Evolutionary conservation across 2,329 filamentous ascomycete genomes (phyloP).

Genomic region (Colletotrichum chlorophyti): DNA sequence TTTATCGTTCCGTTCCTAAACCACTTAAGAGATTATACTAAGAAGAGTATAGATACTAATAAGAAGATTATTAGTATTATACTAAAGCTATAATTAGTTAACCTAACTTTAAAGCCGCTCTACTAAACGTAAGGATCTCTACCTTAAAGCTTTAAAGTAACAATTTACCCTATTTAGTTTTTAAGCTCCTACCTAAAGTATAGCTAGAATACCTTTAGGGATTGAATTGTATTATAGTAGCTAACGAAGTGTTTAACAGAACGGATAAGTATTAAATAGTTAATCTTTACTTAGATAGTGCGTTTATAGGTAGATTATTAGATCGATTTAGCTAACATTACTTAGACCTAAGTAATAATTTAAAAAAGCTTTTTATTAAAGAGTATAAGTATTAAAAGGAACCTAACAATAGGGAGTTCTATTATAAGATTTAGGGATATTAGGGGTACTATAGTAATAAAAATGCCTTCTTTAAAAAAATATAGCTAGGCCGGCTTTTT

Average conservation of each 20-base stretch:
- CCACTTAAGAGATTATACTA: neutral
- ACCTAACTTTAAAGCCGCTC: neutral
- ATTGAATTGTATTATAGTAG: neutral
- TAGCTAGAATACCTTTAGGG: constrained; percentile 1
- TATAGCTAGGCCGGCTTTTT: neutral
- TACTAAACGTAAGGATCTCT: neutral
- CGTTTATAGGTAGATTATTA: neutral
- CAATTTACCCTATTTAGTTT: neutral
- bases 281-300: neutral
- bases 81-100: neutral
- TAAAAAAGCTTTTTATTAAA: neutral
- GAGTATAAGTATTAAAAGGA: neutral
- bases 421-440: neutral
- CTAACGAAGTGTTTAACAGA: neutral
- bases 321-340: neutral
- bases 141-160: neutral
- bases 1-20: neutral
- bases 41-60: neutral
- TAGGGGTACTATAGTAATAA: neutral
- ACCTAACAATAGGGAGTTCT: neutral
- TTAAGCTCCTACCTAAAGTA: neutral
- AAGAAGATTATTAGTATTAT: neutral
- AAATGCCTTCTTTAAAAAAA: neutral
- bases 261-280: neutral
- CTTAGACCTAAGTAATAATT: neutral